Conservation (phyloP, 2,329 filamentous ascomycete genomes). For the Cladosporium sp. region DNA sequence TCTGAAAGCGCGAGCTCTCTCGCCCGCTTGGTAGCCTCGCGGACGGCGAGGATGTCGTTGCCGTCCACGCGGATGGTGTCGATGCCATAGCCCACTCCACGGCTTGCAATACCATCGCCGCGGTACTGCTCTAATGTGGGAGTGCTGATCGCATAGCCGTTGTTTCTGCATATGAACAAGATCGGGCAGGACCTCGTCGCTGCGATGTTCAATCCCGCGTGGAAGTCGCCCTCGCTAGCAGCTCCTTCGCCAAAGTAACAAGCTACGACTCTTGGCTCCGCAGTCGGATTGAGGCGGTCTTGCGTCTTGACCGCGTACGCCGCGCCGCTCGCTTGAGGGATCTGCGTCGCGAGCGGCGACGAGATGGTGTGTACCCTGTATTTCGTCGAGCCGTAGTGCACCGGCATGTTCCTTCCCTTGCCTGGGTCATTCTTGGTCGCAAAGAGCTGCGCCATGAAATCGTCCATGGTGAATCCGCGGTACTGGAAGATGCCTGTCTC, state of each 20-base stretch:
- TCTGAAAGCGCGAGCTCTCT: conserved; percentile 70
- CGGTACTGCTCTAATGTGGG: conserved; percentile 87
- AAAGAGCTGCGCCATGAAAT: conserved; percentile 96
- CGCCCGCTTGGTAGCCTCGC: conserved; percentile 71
- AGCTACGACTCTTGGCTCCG: conserved; percentile 62
- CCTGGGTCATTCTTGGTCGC: conserved; percentile 76
- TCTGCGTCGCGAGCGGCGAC: conserved; percentile 78
- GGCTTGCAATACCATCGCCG: conserved; percentile 81
- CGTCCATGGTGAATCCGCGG: conserved; percentile 74
- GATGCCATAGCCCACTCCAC: conserved; percentile 87
- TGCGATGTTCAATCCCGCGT: conserved; percentile 84
- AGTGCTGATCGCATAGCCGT: conserved; percentile 85
- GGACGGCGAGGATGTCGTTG: conserved; percentile 88
- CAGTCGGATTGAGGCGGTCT: conserved; percentile 62
- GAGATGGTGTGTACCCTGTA: conserved; percentile 86
- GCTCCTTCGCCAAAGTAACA: conserved; percentile 91
- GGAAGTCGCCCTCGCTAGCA: conserved; percentile 86
- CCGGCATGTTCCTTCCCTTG: conserved; percentile 88
- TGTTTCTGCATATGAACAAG: conserved; percentile 87
- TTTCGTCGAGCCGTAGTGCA: conserved; percentile 83
- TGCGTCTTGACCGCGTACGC: conserved; percentile 85
- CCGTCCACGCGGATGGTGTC: conserved; percentile 88
- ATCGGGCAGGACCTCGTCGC: conserved; percentile 82
- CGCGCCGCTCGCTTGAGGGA: conserved; percentile 80
- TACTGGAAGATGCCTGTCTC: conserved; percentile 89